Percentiles rank a stretch among this genome's conserved stretches.
Evolutionary conservation across 1,284 basidiomycete genomes (phyloP).

Genomic region (Schizopora paradoxa): DNA sequence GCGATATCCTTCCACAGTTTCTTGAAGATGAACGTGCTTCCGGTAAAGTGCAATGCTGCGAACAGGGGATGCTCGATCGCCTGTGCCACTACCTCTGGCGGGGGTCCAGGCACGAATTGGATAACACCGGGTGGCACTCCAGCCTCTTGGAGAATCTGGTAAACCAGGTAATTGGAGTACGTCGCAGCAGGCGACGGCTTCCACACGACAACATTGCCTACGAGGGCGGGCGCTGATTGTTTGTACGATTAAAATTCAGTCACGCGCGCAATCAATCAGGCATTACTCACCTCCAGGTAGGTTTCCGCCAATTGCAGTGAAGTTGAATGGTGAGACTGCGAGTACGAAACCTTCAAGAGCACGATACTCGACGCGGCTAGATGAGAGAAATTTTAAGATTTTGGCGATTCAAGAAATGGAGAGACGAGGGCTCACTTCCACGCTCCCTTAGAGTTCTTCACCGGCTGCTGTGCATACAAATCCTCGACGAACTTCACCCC

Average conservation of each 20-base stretch:
- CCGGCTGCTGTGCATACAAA: slow-evolving; percentile 86
- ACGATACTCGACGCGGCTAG: slow-evolving; percentile 90
- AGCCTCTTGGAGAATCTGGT: slow-evolving; percentile 92
- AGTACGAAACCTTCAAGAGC: slow-evolving; percentile 96
- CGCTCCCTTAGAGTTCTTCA: slow-evolving; percentile 78
- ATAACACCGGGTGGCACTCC: slow-evolving; percentile 93
- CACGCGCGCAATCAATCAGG: background rate
- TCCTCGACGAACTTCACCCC: slow-evolving; percentile 97
- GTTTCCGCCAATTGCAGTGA: slow-evolving; percentile 95
- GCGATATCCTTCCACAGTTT: slow-evolving; percentile 96
- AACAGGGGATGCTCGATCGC: slow-evolving; percentile 79
- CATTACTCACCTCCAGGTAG: slow-evolving; percentile 60
- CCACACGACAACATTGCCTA: slow-evolving; percentile 96
- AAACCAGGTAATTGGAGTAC: slow-evolving; percentile 91
- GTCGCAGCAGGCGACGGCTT: slow-evolving; percentile 96
- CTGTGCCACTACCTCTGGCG: slow-evolving; percentile 77
- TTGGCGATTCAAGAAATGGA: slow-evolving; percentile 9
- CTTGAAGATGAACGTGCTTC: slow-evolving; percentile 92
- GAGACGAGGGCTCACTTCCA: slow-evolving; percentile 77
- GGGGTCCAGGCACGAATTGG: slow-evolving; percentile 91
- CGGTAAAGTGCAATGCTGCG: slow-evolving; percentile 94
- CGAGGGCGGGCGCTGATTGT: slow-evolving; percentile 74
- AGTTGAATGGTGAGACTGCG: slow-evolving; percentile 98
- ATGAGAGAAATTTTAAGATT: slow-evolving; percentile 13
- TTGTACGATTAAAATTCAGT: slow-evolving; percentile 7